Evolutionary conservation across 768 basidiomycete species (phyloP).

Genomic region (Leucocoprinus sp.): DNA sequence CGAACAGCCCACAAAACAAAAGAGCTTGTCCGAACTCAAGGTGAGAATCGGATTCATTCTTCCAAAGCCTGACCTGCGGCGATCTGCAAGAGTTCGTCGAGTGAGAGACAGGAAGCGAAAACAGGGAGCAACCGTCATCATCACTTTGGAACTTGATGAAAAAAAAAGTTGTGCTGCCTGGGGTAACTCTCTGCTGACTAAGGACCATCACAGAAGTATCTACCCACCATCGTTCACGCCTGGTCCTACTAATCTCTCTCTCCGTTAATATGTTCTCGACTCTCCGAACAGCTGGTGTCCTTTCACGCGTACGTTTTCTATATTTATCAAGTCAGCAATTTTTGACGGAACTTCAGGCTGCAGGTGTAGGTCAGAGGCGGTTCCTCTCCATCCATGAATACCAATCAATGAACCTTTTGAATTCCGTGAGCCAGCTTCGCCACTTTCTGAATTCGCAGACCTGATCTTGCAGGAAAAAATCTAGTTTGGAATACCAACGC

Average conservation of each 20-base stretch:
- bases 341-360: constrained; percentile 33
- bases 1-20: constrained; percentile 46
- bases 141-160: constrained; percentile 65
- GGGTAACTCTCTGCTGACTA: constrained; percentile 33
- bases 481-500: constrained; percentile 96
- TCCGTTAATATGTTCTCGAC: constrained; percentile 55
- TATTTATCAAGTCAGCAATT: background rate
- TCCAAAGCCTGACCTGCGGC: constrained; percentile 47
- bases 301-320: constrained; percentile 48
- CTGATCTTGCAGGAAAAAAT: constrained; percentile 3
- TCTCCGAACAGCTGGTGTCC: constrained; percentile 52
- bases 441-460: constrained; percentile 2
- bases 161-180: constrained; percentile 12
- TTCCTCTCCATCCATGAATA: constrained; percentile 97
- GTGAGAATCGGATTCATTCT: constrained; percentile 50
- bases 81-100: constrained; percentile 27
- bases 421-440: constrained; percentile 53
- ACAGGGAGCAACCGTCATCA: constrained; percentile 64
- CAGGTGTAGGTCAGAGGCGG: constrained; percentile 78
- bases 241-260: constrained; percentile 16
- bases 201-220: constrained; percentile 17
- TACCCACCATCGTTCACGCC: background rate
- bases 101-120: constrained; percentile 65
- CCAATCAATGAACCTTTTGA: constrained; percentile 91
- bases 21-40: constrained; percentile 74